Conservation (phyloP, 306 rosid species). For the Cucurbita ficifolia region DNA sequence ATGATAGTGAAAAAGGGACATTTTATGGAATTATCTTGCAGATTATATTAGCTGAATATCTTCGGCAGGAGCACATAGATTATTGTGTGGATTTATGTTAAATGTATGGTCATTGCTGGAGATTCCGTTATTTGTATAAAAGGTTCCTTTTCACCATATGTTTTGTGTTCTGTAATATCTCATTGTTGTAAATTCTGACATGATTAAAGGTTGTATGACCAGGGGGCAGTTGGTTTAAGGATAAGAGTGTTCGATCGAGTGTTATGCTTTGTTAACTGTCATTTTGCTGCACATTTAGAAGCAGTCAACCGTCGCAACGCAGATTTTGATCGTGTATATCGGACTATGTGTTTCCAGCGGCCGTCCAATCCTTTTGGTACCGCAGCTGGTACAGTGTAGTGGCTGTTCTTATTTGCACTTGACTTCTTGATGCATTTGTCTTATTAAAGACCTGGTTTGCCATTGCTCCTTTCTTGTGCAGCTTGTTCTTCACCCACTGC, state of each 20-base stretch:
- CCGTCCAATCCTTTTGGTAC: conserved; percentile 42
- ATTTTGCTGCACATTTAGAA: conserved; percentile 96
- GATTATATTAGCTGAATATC: background rate
- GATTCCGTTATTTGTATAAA: background rate
- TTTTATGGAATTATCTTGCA: background rate
- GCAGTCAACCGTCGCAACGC: conserved; percentile 91
- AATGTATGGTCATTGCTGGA: background rate
- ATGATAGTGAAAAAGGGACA: background rate
- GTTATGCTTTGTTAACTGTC: conserved; percentile 91
- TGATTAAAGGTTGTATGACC: conserved; percentile 28
- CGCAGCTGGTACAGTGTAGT: conserved; percentile 51
- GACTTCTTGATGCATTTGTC: conserved; percentile 38
- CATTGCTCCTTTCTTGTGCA: conserved; percentile 71
- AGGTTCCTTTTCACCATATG: background rate
- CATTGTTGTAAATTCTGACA: conserved; percentile 15
- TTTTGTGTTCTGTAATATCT: background rate
- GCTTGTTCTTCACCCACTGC: conserved; percentile 61
- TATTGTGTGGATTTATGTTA: background rate
- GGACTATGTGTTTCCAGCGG: conserved; percentile 66
- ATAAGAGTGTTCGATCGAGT: conserved; percentile 66
- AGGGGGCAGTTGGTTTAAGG: conserved; percentile 99
- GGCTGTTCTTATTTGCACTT: conserved; percentile 30
- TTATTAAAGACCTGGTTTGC: conserved; percentile 63
- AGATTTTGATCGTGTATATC: conserved; percentile 84
- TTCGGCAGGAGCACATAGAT: background rate